phyloP scores from a whole-genome alignment of 2,329 filamentous ascomycete species.

The Cytospora piceae region DNA sequence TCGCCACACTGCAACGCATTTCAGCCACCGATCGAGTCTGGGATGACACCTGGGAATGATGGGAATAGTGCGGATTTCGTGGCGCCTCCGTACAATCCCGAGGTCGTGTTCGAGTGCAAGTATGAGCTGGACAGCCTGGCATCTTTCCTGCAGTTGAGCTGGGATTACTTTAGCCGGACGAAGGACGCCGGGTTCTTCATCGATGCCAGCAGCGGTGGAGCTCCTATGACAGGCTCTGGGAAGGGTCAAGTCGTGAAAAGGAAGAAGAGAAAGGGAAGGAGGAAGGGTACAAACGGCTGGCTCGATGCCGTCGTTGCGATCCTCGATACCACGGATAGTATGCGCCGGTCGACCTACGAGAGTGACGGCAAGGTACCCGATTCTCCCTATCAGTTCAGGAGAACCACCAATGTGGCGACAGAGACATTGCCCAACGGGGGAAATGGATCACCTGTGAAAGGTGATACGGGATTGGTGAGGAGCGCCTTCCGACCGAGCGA shows the following conservation, averaged over 20 bases:
- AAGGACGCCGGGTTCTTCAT: constrained; percentile 69
- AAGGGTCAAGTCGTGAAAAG: background rate
- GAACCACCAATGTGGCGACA: constrained; percentile 67
- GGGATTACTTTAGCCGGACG: constrained; percentile 72
- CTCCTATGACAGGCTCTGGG: background rate
- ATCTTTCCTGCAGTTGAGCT: constrained; percentile 72
- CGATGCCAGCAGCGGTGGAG: constrained; percentile 44
- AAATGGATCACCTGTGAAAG: constrained; percentile 72
- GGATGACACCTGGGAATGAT: constrained; percentile 43
- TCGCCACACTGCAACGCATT: constrained; percentile 83
- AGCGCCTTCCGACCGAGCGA: constrained; percentile 81
- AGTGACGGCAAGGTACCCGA: constrained; percentile 55
- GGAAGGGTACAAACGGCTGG: constrained; percentile 50
- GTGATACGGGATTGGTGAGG: constrained; percentile 70
- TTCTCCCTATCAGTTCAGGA: constrained; percentile 70
- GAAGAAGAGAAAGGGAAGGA: background rate
- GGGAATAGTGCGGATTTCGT: constrained; percentile 31
- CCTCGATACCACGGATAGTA: constrained; percentile 63
- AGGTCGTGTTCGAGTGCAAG: constrained; percentile 80
- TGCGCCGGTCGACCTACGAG: constrained; percentile 69
- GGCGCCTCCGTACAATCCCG: constrained; percentile 55
- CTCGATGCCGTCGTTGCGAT: constrained; percentile 67
- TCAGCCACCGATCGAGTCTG: constrained; percentile 72
- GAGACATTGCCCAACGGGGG: constrained; percentile 73
- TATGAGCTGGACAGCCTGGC: constrained; percentile 83